A percentile compares a stretch with the other conserved stretches of the same genome.
Conservation (phyloP, 2,329 filamentous ascomycete genomes). For the Fusarium neocosmosporiellum region DNA sequence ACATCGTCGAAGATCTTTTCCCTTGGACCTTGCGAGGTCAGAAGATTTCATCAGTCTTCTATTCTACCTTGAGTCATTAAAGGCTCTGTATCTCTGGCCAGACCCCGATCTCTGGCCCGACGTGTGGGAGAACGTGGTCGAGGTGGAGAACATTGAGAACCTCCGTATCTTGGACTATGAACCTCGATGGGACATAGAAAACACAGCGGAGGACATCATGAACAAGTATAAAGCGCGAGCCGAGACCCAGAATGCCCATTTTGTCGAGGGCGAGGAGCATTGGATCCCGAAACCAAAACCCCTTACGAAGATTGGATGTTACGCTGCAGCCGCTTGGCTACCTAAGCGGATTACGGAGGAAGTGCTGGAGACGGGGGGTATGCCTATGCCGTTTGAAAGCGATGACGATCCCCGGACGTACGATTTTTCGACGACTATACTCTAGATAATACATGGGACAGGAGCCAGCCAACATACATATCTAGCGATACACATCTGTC, state of each 20-base stretch:
- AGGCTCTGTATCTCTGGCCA: background rate
- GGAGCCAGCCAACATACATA: too few relatives aligned
- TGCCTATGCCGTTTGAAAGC: background rate
- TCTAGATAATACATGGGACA: background rate
- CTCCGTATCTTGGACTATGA: background rate
- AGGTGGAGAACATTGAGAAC: background rate
- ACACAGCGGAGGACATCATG: background rate
- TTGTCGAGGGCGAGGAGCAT: background rate
- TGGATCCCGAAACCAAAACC: background rate
- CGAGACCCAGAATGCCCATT: background rate
- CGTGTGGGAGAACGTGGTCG: background rate
- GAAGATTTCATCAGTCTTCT: background rate
- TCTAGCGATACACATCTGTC: too few relatives aligned
- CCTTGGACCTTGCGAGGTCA: background rate
- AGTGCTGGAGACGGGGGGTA: background rate
- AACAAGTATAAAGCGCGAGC: background rate
- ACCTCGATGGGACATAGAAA: background rate
- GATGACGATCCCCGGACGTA: background rate
- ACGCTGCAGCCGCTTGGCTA: background rate
- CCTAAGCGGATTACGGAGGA: background rate
- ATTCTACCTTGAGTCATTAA: conserved; percentile 4
- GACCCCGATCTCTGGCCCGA: conserved; percentile 3
- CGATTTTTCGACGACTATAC: background rate
- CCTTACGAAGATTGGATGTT: conserved; percentile 1
- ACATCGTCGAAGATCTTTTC: background rate